Evolutionary conservation across 2,329 filamentous ascomycete species (phyloP).

Genomic region (Hypocreales sp.): DNA sequence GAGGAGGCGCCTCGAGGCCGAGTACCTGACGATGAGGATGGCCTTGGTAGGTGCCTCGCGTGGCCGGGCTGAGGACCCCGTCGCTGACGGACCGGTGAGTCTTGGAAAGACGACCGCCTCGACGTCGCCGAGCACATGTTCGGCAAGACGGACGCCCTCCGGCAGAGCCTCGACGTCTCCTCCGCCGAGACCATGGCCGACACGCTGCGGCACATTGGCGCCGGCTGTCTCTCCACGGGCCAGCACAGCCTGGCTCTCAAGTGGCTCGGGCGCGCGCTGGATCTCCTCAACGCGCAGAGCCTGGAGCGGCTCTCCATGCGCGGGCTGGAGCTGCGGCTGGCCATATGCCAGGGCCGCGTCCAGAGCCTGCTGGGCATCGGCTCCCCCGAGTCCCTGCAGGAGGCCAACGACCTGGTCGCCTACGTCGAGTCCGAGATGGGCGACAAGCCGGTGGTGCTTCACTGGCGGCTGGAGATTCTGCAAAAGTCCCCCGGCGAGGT

Average conservation of each 20-base stretch:
- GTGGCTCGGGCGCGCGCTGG: conserved; percentile 60
- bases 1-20: conserved; percentile 27
- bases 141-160: conserved; percentile 33
- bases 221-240: conserved; percentile 32
- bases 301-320: conserved; percentile 40
- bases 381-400: conserved; percentile 25
- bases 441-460: conserved; percentile 46
- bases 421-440: conserved; percentile 48
- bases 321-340: conserved; percentile 47
- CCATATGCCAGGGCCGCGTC: conserved; percentile 49
- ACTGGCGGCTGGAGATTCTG: conserved; percentile 55
- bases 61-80: background rate
- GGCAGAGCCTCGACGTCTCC: conserved; percentile 24
- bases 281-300: conserved; percentile 39
- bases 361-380: conserved; percentile 34
- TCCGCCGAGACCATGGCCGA: conserved; percentile 49
- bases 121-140: conserved; percentile 73
- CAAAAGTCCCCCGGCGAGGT: conserved; percentile 27
- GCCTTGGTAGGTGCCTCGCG: conserved; percentile 37
- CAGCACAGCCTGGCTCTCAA: conserved; percentile 41
- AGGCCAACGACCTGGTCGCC: conserved; percentile 41
- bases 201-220: conserved; percentile 58
- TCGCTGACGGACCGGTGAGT: too few species aligned
- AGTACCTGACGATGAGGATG: conserved; percentile 52
- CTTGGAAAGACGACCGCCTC: conserved; percentile 56